Percentiles rank a stretch among this genome's conserved stretches.
phyloP scores from a whole-genome alignment of 805 yeast genomes.

The Yarrowia sp. region DNA sequence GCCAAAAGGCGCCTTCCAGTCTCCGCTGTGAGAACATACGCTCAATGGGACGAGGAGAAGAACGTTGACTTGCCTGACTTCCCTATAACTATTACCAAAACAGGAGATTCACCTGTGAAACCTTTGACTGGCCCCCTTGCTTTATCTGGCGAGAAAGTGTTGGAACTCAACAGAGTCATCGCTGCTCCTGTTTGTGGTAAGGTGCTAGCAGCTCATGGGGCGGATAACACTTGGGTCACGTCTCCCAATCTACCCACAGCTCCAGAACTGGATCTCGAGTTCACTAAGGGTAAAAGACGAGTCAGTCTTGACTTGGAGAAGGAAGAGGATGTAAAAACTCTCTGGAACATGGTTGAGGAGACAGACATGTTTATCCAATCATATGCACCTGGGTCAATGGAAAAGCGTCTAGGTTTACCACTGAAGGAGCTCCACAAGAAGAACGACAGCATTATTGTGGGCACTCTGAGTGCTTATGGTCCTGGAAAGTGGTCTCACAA shows the following conservation, averaged over 20 bases:
- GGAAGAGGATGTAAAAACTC: neutral
- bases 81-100: neutral
- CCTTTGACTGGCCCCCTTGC: neutral
- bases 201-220: constrained; percentile 12
- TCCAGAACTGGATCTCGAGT: constrained; percentile 8
- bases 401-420: neutral
- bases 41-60: neutral
- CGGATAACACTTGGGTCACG: constrained; percentile 9
- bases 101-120: neutral
- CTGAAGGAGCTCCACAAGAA: neutral
- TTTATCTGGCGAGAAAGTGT: neutral
- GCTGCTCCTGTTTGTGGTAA: constrained; percentile 28
- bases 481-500: constrained; percentile 10
- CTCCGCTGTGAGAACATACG: constrained; percentile 1
- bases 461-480: constrained; percentile 12
- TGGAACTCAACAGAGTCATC: constrained; percentile 23
- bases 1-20: constrained; percentile 4
- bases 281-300: constrained; percentile 24
- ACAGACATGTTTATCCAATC: constrained; percentile 22
- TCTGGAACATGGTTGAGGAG: neutral
- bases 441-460: constrained; percentile 1
- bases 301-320: constrained; percentile 1
- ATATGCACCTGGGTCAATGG: constrained; percentile 23
- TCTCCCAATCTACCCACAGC: constrained; percentile 20
- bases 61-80: neutral